These are phyloP conservation scores for Emericellopsis cladophorae DNA, from an alignment of 2,329 filamentous ascomycete genomes.

Conservation along the genomic window DNA sequence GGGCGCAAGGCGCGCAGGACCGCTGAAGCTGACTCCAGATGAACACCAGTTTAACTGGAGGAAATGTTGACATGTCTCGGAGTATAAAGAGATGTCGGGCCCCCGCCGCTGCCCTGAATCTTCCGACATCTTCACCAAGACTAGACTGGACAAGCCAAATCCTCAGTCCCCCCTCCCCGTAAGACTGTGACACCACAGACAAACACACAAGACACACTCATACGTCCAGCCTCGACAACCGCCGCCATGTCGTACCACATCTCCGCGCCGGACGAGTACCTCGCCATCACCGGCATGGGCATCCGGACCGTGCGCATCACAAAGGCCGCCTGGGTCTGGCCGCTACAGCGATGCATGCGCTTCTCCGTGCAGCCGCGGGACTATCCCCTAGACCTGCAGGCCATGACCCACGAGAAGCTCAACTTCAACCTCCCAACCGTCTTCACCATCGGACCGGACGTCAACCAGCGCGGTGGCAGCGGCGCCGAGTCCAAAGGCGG, in stretches of 20 bases:
- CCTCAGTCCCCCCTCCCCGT: no score
- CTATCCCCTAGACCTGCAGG: conserved; percentile 70
- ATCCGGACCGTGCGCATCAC: conserved; percentile 63
- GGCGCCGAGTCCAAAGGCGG: conserved; percentile 7
- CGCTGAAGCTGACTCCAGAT: no score
- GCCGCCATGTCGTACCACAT: conserved; percentile 50
- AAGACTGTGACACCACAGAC: no score
- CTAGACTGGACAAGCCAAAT: no score
- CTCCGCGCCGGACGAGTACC: conserved; percentile 69
- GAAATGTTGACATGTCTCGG: no score
- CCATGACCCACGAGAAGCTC: conserved; percentile 83
- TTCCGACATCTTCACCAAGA: no score
- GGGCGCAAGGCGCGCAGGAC: no score
- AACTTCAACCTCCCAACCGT: conserved; percentile 73
- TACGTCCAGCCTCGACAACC: conserved; percentile 5
- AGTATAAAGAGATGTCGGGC: no score
- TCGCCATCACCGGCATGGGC: conserved; percentile 73
- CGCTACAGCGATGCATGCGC: conserved; percentile 53
- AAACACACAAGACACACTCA: no score
- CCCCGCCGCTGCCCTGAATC: no score
- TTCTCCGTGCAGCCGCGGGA: conserved; percentile 64
- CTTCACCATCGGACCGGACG: conserved; percentile 74
- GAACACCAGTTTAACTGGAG: no score
- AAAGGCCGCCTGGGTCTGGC: conserved; percentile 63
- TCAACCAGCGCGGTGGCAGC: conserved; percentile 40